Evolutionary conservation across 495 filamentous ascomycete genomes (phyloP).

Genomic region (Aspergillus funiculosus): DNA sequence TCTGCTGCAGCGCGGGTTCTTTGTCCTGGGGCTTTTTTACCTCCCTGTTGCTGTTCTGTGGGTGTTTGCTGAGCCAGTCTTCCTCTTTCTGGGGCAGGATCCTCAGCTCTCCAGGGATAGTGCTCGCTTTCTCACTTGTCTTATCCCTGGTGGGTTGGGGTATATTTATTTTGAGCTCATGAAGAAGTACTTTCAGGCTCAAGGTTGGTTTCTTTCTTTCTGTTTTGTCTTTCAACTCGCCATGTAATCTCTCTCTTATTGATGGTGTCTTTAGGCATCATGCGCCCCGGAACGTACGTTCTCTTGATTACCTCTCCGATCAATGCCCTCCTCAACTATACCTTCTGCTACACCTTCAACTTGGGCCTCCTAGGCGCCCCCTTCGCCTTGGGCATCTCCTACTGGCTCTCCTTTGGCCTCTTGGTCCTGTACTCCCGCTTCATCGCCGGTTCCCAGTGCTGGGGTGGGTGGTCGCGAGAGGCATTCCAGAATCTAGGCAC

Average conservation of each 20-base stretch:
- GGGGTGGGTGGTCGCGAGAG: slow-evolving; percentile 71
- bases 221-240: not conserved
- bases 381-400: slow-evolving; percentile 75
- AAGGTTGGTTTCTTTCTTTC: slow-evolving; percentile 47
- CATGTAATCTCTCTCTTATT: not conserved
- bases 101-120: slow-evolving; percentile 70
- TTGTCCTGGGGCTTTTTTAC: slow-evolving; percentile 71
- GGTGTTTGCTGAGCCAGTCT: slow-evolving; percentile 71
- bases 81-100: slow-evolving; percentile 72
- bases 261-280: slow-evolving; percentile 63
- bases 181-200: slow-evolving; percentile 91
- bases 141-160: slow-evolving; percentile 81
- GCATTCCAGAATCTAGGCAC: slow-evolving; percentile 61
- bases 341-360: slow-evolving; percentile 67
- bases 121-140: slow-evolving; percentile 65
- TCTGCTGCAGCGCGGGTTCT: slow-evolving; percentile 71
- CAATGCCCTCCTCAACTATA: slow-evolving; percentile 70
- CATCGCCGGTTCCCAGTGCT: slow-evolving; percentile 66
- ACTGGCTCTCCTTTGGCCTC: slow-evolving; percentile 79
- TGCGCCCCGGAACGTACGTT: slow-evolving; percentile 83
- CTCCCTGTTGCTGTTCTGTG: slow-evolving; percentile 69
- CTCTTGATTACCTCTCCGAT: slow-evolving; percentile 77
- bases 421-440: slow-evolving; percentile 73
- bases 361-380: slow-evolving; percentile 76
- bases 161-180: slow-evolving; percentile 89